Evolutionary conservation across 192 early-diverging fungal species (phyloP).

Genomic region (Kappamyces sp.): DNA sequence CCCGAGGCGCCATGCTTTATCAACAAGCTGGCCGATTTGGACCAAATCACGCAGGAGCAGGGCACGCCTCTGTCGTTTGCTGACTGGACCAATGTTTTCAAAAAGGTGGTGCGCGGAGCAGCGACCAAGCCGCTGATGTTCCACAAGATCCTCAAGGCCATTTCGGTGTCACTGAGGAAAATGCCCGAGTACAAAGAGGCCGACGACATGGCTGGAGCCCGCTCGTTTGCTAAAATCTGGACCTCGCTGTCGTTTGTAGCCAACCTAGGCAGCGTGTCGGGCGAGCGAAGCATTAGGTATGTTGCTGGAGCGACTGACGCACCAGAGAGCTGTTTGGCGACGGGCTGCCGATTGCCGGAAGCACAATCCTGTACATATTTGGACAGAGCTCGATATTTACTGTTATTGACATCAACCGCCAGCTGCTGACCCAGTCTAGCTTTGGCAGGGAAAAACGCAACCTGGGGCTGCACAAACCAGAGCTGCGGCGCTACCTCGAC

Average conservation of each 20-base stretch:
- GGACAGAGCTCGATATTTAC: constrained; percentile 27
- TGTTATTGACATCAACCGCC: constrained; percentile 36
- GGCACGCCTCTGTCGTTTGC: neutral
- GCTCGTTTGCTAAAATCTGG: constrained; percentile 38
- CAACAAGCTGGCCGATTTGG: neutral
- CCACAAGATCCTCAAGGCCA: constrained; percentile 15
- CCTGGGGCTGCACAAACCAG: neutral
- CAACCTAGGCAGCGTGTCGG: constrained; percentile 23
- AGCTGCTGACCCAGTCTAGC: constrained; percentile 21
- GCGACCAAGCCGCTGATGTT: constrained; percentile 17
- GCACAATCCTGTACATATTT: constrained; percentile 28
- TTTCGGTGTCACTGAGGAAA: constrained; percentile 16
- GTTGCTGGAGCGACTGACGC: neutral
- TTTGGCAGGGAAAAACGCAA: constrained; percentile 18
- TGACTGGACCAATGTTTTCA: neutral
- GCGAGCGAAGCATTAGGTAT: constrained; percentile 22
- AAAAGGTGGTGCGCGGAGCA: constrained; percentile 12
- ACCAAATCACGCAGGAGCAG: neutral
- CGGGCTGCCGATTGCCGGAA: constrained; percentile 34
- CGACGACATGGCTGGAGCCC: constrained; percentile 27
- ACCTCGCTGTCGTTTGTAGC: constrained; percentile 34
- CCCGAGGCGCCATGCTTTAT: neutral
- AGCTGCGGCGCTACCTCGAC: constrained; percentile 1
- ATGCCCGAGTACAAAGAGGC: constrained; percentile 28
- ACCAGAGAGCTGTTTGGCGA: constrained; percentile 45